These are phyloP conservation scores for Gremmenia infestans DNA, from an alignment of 2,329 filamentous ascomycete genomes.

Conservation along the genomic window DNA sequence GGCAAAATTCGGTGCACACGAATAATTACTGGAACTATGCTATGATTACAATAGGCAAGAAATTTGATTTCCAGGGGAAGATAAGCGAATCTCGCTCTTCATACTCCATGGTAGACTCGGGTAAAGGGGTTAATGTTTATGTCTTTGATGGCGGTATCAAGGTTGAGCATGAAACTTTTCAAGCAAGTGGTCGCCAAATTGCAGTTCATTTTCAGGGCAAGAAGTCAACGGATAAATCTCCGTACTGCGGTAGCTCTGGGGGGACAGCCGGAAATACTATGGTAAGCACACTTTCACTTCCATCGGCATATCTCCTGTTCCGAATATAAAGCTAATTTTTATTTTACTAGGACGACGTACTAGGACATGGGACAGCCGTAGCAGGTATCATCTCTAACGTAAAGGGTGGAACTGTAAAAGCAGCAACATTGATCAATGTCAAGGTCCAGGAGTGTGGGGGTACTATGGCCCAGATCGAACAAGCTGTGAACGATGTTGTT, in stretches of 20 bases:
- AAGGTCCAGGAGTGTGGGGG: not conserved
- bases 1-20: not conserved
- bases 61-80: not conserved
- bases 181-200: not conserved
- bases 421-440: slow-evolving; percentile 1
- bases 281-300: not conserved
- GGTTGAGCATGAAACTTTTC: not conserved
- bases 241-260: not conserved
- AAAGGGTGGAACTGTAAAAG: not conserved
- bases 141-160: not conserved
- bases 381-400: not conserved
- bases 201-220: not conserved
- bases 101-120: not conserved
- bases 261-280: not conserved
- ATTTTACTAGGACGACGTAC: not conserved
- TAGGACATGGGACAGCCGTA: not conserved
- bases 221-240: not conserved
- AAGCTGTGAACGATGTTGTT: slow-evolving; percentile 1
- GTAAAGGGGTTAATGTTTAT: not conserved
- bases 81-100: not conserved
- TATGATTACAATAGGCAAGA: not conserved
- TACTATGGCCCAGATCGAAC: not conserved
- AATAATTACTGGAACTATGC: not conserved
- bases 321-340: too few species aligned
- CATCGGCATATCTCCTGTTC: too few species aligned